Percentiles rank a stretch among this genome's conserved stretches.
Conservation (phyloP, 2,329 filamentous ascomycete genomes). For the Cladosporium sp. region DNA sequence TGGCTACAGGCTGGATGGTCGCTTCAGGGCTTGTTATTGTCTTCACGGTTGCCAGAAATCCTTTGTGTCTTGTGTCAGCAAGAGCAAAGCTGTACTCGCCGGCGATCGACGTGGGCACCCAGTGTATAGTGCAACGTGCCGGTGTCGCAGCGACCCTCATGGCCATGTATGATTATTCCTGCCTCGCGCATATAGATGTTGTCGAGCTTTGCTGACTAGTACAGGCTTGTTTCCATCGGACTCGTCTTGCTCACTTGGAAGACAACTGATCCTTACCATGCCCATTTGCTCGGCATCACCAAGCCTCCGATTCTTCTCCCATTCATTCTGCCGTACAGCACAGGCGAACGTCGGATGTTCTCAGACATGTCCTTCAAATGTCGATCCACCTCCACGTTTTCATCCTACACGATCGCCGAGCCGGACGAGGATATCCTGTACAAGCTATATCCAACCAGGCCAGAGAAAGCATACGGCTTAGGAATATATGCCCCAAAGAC, state of each 20-base stretch:
- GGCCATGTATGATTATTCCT: conserved; percentile 27
- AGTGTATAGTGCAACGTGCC: conserved; percentile 33
- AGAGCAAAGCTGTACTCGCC: background rate
- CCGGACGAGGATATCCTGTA: conserved; percentile 16
- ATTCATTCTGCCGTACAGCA: conserved; percentile 28
- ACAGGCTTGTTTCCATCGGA: conserved; percentile 26
- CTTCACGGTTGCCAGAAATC: conserved; percentile 29
- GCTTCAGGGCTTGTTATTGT: conserved; percentile 31
- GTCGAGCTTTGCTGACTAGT: background rate
- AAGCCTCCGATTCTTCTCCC: conserved; percentile 27
- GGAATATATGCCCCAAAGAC: conserved; percentile 30
- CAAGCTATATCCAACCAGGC: conserved; percentile 23
- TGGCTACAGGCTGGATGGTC: conserved; percentile 31
- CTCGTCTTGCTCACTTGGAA: conserved; percentile 34
- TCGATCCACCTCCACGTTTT: conserved; percentile 33
- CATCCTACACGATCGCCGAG: conserved; percentile 24
- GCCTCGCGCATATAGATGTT: background rate
- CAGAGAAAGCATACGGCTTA: conserved; percentile 27
- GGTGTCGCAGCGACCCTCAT: conserved; percentile 30
- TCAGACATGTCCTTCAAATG: conserved; percentile 39
- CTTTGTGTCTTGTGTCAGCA: conserved; percentile 25
- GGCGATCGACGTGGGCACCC: conserved; percentile 26
- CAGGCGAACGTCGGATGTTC: conserved; percentile 23
- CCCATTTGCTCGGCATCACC: conserved; percentile 32
- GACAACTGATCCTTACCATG: conserved; percentile 29